Evolutionary conservation across 257 asterid genomes (phyloP).

Genomic region (Capsicum pubescens): DNA sequence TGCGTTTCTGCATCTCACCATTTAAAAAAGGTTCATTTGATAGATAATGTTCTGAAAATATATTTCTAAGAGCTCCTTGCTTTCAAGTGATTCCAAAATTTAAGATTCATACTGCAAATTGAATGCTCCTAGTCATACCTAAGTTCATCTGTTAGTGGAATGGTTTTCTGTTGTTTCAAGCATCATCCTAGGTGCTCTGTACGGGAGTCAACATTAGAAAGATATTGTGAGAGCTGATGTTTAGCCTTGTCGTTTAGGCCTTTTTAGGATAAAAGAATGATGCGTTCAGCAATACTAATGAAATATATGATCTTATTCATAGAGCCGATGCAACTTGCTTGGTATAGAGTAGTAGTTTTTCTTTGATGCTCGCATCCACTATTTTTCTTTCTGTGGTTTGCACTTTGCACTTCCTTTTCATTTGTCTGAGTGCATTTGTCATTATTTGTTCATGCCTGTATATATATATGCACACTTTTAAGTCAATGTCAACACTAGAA

Average conservation of each 20-base stretch:
- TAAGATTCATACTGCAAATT: background rate
- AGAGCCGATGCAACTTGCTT: background rate
- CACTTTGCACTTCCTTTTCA: background rate
- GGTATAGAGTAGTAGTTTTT: background rate
- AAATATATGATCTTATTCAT: background rate
- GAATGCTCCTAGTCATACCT: background rate
- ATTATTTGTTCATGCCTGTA: background rate
- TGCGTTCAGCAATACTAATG: background rate
- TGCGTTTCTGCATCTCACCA: background rate
- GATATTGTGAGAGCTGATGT: background rate
- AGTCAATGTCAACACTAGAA: background rate
- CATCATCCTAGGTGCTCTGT: background rate
- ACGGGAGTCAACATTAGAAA: background rate
- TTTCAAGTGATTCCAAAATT: background rate
- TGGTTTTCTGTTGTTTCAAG: background rate
- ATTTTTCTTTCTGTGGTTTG: background rate
- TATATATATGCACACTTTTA: background rate
- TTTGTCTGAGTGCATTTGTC: background rate
- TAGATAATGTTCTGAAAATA: background rate
- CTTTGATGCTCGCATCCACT: background rate
- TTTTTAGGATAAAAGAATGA: background rate
- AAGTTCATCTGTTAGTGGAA: background rate
- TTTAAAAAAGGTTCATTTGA: constrained; percentile 15
- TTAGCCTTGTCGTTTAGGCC: background rate
- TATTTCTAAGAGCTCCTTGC: background rate